A percentile compares a stretch with the other conserved stretches of the same genome.
These are phyloP conservation scores for Sporothrix pseudoabietina DNA, from an alignment of 2,329 filamentous ascomycete species.

Conservation along the genomic window DNA sequence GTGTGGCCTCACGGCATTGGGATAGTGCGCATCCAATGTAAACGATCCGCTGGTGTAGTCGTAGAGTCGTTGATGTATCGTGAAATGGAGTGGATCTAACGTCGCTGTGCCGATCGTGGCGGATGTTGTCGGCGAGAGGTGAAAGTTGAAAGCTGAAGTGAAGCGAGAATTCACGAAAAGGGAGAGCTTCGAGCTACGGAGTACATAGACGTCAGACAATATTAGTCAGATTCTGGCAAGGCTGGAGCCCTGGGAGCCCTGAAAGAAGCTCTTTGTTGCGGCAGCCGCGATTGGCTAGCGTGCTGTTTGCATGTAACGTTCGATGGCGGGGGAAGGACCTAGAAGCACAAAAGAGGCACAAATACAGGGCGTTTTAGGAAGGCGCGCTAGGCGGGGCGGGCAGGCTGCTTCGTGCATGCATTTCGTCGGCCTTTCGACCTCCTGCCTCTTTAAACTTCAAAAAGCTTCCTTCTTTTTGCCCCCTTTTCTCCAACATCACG, in stretches of 20 bases:
- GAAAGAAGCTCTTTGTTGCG: background rate
- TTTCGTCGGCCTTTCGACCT: constrained; percentile 31
- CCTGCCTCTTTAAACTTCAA: background rate
- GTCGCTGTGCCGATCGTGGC: background rate
- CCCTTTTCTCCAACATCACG: background rate
- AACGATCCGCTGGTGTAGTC: background rate
- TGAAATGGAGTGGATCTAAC: background rate
- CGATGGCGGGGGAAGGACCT: constrained; percentile 29
- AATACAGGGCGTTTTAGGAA: background rate
- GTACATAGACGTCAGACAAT: constrained; percentile 8
- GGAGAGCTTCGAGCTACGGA: constrained; percentile 13
- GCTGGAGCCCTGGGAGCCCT: constrained; percentile 11
- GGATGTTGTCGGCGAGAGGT: background rate
- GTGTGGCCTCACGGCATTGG: constrained; percentile 8
- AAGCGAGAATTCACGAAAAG: background rate
- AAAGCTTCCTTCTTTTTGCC: background rate
- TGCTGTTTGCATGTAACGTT: no score
- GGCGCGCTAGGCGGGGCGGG: constrained; percentile 10
- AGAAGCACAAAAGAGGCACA: constrained; percentile 24
- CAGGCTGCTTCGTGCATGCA: constrained; percentile 25
- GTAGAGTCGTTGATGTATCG: background rate
- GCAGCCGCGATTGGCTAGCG: constrained; percentile 20
- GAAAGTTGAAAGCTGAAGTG: background rate
- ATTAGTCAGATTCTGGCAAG: constrained; percentile 29
- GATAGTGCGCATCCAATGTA: background rate